Base-by-base conservation (phyloP, 371 early-diverging fungal species). In the Massospora cicadina region DNA sequence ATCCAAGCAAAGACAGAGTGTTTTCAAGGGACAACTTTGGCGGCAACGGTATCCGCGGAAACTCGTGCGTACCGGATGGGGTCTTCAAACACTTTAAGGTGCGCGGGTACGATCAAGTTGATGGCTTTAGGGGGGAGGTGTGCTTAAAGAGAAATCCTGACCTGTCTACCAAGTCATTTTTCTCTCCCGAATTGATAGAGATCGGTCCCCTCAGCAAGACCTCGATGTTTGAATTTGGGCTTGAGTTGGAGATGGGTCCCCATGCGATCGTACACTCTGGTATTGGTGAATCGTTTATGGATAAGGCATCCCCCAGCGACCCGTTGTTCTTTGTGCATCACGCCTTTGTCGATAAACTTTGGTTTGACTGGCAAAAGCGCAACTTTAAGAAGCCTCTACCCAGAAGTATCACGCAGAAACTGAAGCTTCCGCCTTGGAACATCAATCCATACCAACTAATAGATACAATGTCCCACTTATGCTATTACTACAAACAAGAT, bases 191-290 rank as follows among this genome's bases (percentile, higher is more conserved):
- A 17, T 26, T 21, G 2, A 33, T 62, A 26, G 62, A 62, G 17
- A 5, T 10, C 10, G 17, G 10, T 43, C 24, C 31, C 26, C 10
- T 62, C 17, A 33, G 25, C 27, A 43, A 24, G 21, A 12, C 24
- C 7, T 17, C 62, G 26, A 33, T 62, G 23, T 17, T 24, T 1
- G 57, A 31, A 3, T 64, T 64, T 21, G 12, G 10, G 1, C 24
- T 12, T 21, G 25, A 33, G 17, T 32, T 82, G 26, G 83, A 80
- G 65, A n/a, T 43, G 10, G 17, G 63, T 54, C 76, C 79, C 21
- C 80, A 82, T 68, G 73, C 72, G 23, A 17, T 67, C 7, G 72
- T 82, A 21, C 83, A 82, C 73, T 23, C 30, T 23, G 66, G 65
- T 27, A 66, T 82, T 56, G 76, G 78, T 23, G 79, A 79, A 7